These are phyloP conservation scores for Nectriaceae sp. DNA, from an alignment of 2,329 filamentous ascomycete species.

Conservation along the genomic window DNA sequence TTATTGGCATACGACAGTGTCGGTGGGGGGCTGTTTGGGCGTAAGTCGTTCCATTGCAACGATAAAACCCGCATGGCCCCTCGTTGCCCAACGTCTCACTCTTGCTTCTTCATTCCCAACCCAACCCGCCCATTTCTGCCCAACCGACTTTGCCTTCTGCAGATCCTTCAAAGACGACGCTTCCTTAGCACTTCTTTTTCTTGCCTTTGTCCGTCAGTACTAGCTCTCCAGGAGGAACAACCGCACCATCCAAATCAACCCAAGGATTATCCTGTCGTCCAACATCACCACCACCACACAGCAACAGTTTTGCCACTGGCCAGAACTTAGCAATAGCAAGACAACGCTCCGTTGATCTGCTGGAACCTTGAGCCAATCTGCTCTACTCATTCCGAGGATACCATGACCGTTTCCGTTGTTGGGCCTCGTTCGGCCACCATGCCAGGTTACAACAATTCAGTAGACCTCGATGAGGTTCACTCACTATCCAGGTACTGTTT, in stretches of 20 bases:
- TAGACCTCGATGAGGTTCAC: constrained; percentile 61
- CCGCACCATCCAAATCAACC: constrained; percentile 23
- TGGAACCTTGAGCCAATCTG: constrained; percentile 31
- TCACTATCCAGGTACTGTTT: constrained; percentile 64
- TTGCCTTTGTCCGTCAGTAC: constrained; percentile 15
- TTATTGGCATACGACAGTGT: constrained; percentile 22
- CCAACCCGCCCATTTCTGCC: constrained; percentile 41
- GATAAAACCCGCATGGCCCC: constrained; percentile 55
- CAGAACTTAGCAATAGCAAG: constrained; percentile 28
- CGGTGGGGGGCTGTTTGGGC: constrained; percentile 26
- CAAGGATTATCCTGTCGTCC: constrained; percentile 32
- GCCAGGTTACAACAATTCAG: constrained; percentile 53
- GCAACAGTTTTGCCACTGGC: constrained; percentile 25
- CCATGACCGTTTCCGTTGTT: constrained; percentile 52
- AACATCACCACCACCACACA: constrained; percentile 28
- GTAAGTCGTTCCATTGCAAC: constrained; percentile 33
- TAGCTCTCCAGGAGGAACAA: constrained; percentile 20
- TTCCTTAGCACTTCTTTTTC: constrained; percentile 20
- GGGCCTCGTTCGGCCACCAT: constrained; percentile 51
- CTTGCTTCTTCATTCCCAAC: constrained; percentile 37
- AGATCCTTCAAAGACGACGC: constrained; percentile 26
- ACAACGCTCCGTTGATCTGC: constrained; percentile 32
- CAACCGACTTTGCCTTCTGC: constrained; percentile 32
- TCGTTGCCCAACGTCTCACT: constrained; percentile 40
- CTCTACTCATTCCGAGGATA: constrained; percentile 40